Percentiles rank a stretch among this genome's conserved stretches.
Evolutionary conservation across 805 yeast genomes (phyloP).

Genomic region (Hemisphaericaspora nanyangensis): DNA sequence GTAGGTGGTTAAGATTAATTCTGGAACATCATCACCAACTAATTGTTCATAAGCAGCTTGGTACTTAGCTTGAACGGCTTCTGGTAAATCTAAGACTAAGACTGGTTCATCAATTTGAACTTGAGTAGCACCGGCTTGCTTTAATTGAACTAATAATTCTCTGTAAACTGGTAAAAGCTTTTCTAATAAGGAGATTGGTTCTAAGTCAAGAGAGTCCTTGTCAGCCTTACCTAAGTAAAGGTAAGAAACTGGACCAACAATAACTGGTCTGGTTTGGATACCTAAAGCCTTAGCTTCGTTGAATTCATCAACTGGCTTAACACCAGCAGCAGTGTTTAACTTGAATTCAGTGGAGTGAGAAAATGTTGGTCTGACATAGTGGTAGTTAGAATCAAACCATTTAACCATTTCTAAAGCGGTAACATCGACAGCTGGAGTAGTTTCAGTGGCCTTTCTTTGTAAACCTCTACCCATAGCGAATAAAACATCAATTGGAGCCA

Average conservation of each 20-base stretch:
- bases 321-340: constrained; percentile 67
- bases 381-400: constrained; percentile 99
- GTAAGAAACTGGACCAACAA: constrained; percentile 96
- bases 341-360: constrained; percentile 93
- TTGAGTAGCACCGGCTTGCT: constrained; percentile 89
- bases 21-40: constrained; percentile 65
- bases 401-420: constrained; percentile 99
- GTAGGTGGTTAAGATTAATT: constrained; percentile 82
- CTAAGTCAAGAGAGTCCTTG: constrained; percentile 93
- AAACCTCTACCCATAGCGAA: constrained; percentile 99
- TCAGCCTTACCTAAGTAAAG: constrained; percentile 95
- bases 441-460: constrained; percentile 91
- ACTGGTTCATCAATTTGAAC: constrained; percentile 98
- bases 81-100: constrained; percentile 89
- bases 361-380: constrained; percentile 99
- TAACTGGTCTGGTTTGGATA: constrained; percentile 94
- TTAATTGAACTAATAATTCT: constrained; percentile 81
- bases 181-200: constrained; percentile 85
- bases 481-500: constrained; percentile 84
- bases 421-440: constrained; percentile 89
- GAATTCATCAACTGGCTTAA: constrained; percentile 96
- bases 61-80: constrained; percentile 78
- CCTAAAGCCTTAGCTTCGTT: constrained; percentile 97
- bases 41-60: constrained; percentile 81
- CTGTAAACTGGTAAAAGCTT: constrained; percentile 92